Evolutionary conservation across 345 rosid species (phyloP).

Genomic region (Gossypium australe): DNA sequence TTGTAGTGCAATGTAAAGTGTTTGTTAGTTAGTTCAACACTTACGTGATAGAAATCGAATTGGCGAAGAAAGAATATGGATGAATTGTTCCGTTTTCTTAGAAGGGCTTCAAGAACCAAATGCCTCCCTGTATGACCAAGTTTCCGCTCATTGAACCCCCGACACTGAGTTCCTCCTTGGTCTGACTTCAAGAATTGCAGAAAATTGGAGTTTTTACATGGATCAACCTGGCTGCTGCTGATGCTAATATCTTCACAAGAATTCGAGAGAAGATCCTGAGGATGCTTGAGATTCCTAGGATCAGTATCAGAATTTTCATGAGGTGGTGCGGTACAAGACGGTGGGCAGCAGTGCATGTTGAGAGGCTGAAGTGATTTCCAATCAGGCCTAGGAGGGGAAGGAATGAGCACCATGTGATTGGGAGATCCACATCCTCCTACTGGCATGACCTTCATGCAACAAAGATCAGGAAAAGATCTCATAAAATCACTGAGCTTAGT

Average conservation of each 20-base stretch:
- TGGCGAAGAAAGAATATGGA: constrained; percentile 64
- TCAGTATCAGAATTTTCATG: constrained; percentile 11
- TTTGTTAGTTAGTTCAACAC: constrained; percentile 10
- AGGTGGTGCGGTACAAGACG: constrained; percentile 9
- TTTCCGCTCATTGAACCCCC: constrained; percentile 10
- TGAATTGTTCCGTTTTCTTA: constrained; percentile 37
- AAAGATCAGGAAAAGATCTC: constrained; percentile 50
- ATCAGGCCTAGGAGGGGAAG: constrained; percentile 27
- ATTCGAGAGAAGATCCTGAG: constrained; percentile 18
- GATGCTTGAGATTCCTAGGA: constrained; percentile 11
- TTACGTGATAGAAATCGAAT: constrained; percentile 62
- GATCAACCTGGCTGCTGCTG: constrained; percentile 6
- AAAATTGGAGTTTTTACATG: constrained; percentile 8
- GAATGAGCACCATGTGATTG: constrained; percentile 67
- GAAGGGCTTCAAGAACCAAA: constrained; percentile 47
- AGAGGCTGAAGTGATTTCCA: constrained; percentile 22
- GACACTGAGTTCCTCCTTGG: constrained; percentile 6
- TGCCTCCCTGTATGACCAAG: constrained; percentile 29
- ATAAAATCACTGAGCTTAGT: constrained; percentile 71
- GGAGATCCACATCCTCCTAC: constrained; percentile 34
- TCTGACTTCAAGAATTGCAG: constrained; percentile 28
- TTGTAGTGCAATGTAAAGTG: neutral
- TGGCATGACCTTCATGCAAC: constrained; percentile 35
- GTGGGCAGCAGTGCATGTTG: neutral
- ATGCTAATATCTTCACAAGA: constrained; percentile 19